Base-by-base conservation (phyloP, 768 basidiomycete species). In the Macrolepiota dolichaula region DNA sequence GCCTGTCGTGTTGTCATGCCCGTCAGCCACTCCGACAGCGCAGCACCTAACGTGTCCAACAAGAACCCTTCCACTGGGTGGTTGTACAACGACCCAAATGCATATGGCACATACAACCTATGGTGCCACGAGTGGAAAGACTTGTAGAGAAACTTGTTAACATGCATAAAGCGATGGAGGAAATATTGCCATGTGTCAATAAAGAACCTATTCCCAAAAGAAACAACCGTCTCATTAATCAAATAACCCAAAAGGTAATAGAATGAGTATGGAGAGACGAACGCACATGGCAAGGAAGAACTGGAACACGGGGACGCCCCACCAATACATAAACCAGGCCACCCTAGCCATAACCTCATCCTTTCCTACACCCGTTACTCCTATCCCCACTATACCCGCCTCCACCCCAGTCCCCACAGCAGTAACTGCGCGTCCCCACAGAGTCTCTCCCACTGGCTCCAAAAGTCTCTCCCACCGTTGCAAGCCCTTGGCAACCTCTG, bases 151-250 rank as follows among this genome's bases (percentile, higher is more conserved):
- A 84, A 98, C 65, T 87, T 91, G 79, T 92, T 93, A 67, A 84
- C 75, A 76, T 98, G 97, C 89, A 97, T 93, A 46, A 78, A 74
- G 40, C 96, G 93, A 71, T 99, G 97, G 19, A 94, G 79, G 76
- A 96, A 95, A 75, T 98, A 99, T 73, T 99, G 96, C 94, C 94
- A 98, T 35, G 95, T 95, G 76, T 99, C 97, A 66, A 98, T 88
- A 61, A 95, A 70, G 73, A 97, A 92, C 79, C 97, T 65, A 32
- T 96, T 38, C 7, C 24, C 27, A 29, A 32, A 29, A 36, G n/a
- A 4, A 53, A 37, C 24, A 10, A 29, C n/a, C 27, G 15, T 29
- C 7, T 51, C 51, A 51, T 13, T 5, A 22, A 11, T 35, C 9
- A 63, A 2, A 24, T n/a, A 19, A 24, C 40, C 22, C 52, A 27